Percentiles rank a stretch among this genome's conserved stretches.
These are phyloP conservation scores for Hibiscus trionum DNA, from an alignment of 345 rosid species.

Conservation along the genomic window DNA sequence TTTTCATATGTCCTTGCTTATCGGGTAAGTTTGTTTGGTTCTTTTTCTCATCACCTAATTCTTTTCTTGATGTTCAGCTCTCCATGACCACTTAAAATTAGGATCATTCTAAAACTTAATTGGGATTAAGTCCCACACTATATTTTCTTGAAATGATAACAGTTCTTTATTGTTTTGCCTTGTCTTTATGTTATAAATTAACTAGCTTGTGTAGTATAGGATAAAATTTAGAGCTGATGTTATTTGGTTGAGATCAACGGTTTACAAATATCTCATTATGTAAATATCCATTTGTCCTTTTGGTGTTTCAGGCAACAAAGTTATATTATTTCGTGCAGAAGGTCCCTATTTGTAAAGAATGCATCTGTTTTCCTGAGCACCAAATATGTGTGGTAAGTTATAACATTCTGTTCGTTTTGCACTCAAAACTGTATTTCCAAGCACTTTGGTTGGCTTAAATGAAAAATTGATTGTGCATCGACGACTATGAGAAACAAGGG, in stretches of 20 bases:
- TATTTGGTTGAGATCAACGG: too few species aligned
- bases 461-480: neutral
- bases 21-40: too few species aligned
- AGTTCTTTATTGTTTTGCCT: too few species aligned
- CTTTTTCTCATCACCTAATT: too few species aligned
- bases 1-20: too few species aligned
- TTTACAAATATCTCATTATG: too few species aligned
- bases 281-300: neutral
- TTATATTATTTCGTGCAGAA: slow-evolving; percentile 4
- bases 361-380: slow-evolving; percentile 84
- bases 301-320: slow-evolving; percentile 49
- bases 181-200: neutral
- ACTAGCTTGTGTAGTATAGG: neutral
- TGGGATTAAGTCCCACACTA: too few species aligned
- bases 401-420: neutral
- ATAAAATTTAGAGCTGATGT: too few species aligned
- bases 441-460: neutral
- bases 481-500: neutral
- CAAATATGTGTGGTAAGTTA: slow-evolving; percentile 80
- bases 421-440: neutral
- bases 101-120: too few species aligned
- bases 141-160: too few species aligned
- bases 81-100: too few species aligned
- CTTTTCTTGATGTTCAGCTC: too few species aligned
- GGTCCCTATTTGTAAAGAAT: neutral